A percentile compares a stretch with the other conserved stretches of the same genome.
Conservation (phyloP, 2,329 filamentous ascomycete species). For the Penicillium digitatum region DNA sequence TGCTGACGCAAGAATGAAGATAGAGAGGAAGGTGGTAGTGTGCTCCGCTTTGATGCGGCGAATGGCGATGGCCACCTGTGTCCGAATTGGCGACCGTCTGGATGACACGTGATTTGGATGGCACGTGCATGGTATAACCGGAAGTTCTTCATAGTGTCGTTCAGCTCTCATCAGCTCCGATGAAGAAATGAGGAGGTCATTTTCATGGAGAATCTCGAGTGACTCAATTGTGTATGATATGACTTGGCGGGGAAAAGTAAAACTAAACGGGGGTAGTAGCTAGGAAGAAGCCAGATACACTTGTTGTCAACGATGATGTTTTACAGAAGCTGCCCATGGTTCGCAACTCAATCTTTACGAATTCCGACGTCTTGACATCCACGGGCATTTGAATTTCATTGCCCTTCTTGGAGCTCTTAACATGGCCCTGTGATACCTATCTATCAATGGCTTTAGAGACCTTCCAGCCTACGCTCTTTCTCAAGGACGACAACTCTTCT, state of each 20-base stretch:
- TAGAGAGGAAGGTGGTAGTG: slow-evolving; percentile 16
- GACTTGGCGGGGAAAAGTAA: neutral
- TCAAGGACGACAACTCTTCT: neutral
- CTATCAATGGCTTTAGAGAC: neutral
- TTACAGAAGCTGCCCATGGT: neutral
- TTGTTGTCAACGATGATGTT: neutral
- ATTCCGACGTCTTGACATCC: neutral
- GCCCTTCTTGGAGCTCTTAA: neutral
- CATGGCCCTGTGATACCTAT: neutral
- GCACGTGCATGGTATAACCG: neutral
- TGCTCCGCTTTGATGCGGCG: slow-evolving; percentile 31
- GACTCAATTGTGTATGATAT: neutral
- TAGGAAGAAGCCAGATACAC: neutral
- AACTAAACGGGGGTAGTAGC: neutral
- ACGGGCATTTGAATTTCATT: neutral
- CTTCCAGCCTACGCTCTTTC: neutral
- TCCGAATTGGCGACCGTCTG: slow-evolving; percentile 18
- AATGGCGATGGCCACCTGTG: slow-evolving; percentile 32
- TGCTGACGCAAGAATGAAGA: slow-evolving; percentile 16
- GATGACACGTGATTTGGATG: slow-evolving; percentile 17
- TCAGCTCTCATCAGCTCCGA: neutral
- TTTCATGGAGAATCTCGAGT: neutral
- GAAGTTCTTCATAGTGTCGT: neutral
- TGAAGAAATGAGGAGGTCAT: neutral
- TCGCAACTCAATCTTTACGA: neutral